Evolutionary conservation across 2,329 filamentous ascomycete species (phyloP), one percentile per base, ranked within the genome.

Genomic region (Ceratocystis papillata): DNA sequence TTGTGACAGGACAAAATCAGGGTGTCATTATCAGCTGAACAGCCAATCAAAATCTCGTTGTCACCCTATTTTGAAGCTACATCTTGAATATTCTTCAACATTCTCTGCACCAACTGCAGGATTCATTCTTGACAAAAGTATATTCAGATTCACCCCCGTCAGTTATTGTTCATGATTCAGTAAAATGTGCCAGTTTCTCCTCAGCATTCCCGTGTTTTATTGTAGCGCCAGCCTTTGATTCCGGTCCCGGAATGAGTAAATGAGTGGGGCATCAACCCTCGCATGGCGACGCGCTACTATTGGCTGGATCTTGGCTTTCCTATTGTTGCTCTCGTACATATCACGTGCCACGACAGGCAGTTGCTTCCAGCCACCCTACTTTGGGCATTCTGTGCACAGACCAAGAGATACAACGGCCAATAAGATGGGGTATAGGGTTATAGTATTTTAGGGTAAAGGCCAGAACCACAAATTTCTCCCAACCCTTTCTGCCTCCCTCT

Each of bases 401-500:
- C 30, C 22, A 45, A 41, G 57, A 7, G 17, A 61, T 10, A n/a
- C 59, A 30, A 33, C 30, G 37, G 59, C 59, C 30, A 44, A 44
- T 61, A 22, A 62, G 60, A 45, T 20, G 17, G 30, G 37, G 17
- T 20, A 28, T 28, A 67, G 62, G 62, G 65, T 64, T 59, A 25
- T 53, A 64, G 33, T 65, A 60, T 63, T 63, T 67, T 67, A 67
- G 66, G 66, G 66, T 67, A 67, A 17, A 45, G 53, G 6, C 25
- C 5, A 50, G 55, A 30, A 60, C 41, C 33, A 63, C 46, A 67
- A 65, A 63, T 57, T 61, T 67, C 63, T 65, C 62, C 10, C 66
- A 67, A 67, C 66, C 66, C 66, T 67, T 67, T 67, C 66, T 44
- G 62, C 46, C 59, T 67, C 65, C 57, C 44, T 63, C 44, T 67